Evolutionary conservation across 768 basidiomycete genomes (phyloP), one percentile per base, ranked within the genome.

Genomic region (Rhodotorula graminis): DNA sequence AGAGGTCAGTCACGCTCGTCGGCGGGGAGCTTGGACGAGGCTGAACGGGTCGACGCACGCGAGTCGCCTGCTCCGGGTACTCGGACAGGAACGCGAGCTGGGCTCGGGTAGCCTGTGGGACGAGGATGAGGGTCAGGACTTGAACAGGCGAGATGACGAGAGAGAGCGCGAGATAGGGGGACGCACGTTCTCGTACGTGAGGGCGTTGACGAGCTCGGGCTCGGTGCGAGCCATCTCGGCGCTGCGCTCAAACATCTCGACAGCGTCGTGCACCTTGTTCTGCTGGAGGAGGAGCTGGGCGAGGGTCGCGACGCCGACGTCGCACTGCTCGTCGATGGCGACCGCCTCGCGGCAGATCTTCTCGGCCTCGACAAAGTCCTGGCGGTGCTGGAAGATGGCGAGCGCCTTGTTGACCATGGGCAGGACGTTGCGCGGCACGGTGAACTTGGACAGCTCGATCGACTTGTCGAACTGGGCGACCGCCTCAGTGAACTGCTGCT

Each of bases 351-450:
- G 84, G 80, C 93, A 94, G 80, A 92, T 89, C 29, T 84, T 82
- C 81, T 95, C 93, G 2, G 93, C 93, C 1, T 86, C 87, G 14
- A 83, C 84, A 69, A 92, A 85, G 79, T 98, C 92, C 79, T 95
- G 90, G 81, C 92, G 91, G 90, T 90, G 93, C 82, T 98, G 96
- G 86, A 89, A 98, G 61, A 97, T 79, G 0, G 93, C 90, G 31
- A 98, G 88, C n/a, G 94, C 93, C 80, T 95, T 96, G 88, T 99
- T 99, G 65, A 98, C 93, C 57, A 95, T 84, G 0, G 95, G 90
- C 7, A 98, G 85, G 33, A 96, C 95, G 80, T 98, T 99, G 64
- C 77, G 78, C 27, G 80, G 71, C 27, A 27, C 14, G 78, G 61
- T 90, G 55, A 83, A 76, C 78, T 88, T 88, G 81, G 96, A 95